Evolutionary conservation across 768 basidiomycete genomes (phyloP).

Genomic region (Rubroboletus satanas): DNA sequence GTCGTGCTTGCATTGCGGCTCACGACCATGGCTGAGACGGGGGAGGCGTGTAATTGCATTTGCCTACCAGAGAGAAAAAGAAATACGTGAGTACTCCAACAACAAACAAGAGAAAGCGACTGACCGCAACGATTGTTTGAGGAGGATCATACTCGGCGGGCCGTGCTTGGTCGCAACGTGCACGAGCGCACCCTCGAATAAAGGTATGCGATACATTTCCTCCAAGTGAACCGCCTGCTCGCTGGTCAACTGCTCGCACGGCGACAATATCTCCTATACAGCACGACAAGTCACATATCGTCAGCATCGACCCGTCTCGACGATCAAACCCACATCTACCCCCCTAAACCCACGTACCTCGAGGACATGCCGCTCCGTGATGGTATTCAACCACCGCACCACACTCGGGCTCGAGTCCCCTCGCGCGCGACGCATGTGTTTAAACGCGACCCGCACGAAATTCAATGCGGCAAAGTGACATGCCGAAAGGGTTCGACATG

Average conservation of each 20-base stretch:
- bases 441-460: slow-evolving; percentile 50
- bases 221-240: slow-evolving; percentile 46
- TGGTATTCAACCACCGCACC: slow-evolving; percentile 7
- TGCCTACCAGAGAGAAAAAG: slow-evolving; percentile 15
- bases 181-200: slow-evolving; percentile 41
- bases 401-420: not conserved
- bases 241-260: slow-evolving; percentile 48
- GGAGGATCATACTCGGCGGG: slow-evolving; percentile 34
- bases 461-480: slow-evolving; percentile 65
- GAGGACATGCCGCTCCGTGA: slow-evolving; percentile 15
- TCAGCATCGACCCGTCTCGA: not conserved
- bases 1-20: slow-evolving; percentile 62
- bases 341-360: slow-evolving; percentile 16
- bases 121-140: slow-evolving; percentile 29
- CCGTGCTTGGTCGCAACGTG: slow-evolving; percentile 36
- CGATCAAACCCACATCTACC: not conserved
- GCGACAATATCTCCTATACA: slow-evolving; percentile 47
- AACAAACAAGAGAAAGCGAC: not conserved
- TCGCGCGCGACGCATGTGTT: slow-evolving; percentile 7
- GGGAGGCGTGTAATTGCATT: slow-evolving; percentile 16
- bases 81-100: not conserved
- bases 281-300: not conserved
- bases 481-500: slow-evolving; percentile 36
- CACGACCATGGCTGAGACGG: slow-evolving; percentile 41
- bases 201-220: slow-evolving; percentile 44